Evolutionary conservation across 2,329 filamentous ascomycete genomes (phyloP), one percentile per base, ranked within the genome.

Genomic region (Aspergillus uvarum): DNA sequence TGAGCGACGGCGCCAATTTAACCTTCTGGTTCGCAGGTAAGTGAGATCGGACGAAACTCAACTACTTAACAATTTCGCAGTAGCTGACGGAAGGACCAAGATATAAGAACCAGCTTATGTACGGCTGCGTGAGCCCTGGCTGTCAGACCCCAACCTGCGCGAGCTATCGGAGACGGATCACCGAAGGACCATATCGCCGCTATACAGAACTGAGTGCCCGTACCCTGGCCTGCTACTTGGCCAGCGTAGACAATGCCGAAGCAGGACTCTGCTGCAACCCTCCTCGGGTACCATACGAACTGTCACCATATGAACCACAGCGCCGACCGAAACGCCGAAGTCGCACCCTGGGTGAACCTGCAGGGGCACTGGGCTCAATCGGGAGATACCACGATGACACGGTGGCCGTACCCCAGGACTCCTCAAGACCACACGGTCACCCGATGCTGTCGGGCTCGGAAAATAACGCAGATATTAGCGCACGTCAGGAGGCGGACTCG

Each of bases 181-280:
- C 86, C 35, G 85, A 86, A 64, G 84, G 84, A 0, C 91, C 91
- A 2, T 84, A 92, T 67, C 87, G 91, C 62, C 85, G 89, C 69
- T 95, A 93, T 68, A 96, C 89, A 59, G 84, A 89, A 22, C 86
- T 92, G 50, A 96, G 91, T 69, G 92, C 92, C 8, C 85, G 91
- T 68, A 91, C 90, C 1, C 77, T 96, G 32, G 92, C 92, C 12
- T 85, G 91, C 58, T 91, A 90, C 69, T 82, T 96, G 54, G 91
- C 92, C 10, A 90, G 89, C 68, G 87, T 92, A 70, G 89, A 93
- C 67, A 86, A 95, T 65, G 87, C 92, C 0, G 87, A 91, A 63
- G 81, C 79, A 59, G 86, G 85, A 2, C 79, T 96, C 0, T 96
- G 92, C 68, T 80, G 79, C 38, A 79, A 83, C 58, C 66, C 74